Percentiles rank a stretch among this genome's conserved stretches.
phyloP scores from a whole-genome alignment of 345 rosid species.

The Aurinia saxatilis region DNA sequence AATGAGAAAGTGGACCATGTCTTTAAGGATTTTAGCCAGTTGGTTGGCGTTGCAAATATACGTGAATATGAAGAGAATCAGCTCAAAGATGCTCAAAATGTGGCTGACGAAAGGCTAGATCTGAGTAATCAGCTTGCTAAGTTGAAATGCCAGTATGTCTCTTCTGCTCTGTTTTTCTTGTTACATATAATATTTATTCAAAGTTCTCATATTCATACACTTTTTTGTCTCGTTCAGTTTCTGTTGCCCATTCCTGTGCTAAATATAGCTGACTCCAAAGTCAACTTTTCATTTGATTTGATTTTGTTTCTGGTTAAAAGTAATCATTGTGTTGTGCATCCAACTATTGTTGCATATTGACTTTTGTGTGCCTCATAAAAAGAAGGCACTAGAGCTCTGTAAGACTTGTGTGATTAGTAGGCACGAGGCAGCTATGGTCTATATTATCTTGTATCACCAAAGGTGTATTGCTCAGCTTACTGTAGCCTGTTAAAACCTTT shows the following conservation, averaged over 20 bases:
- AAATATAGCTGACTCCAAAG: neutral
- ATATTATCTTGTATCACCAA: slow-evolving; percentile 7
- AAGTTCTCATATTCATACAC: neutral
- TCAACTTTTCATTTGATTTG: neutral
- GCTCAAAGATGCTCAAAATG: slow-evolving; percentile 77
- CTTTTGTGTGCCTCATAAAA: neutral
- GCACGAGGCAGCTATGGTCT: slow-evolving; percentile 1
- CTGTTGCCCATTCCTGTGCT: neutral
- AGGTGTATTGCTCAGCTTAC: neutral
- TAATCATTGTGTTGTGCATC: slow-evolving; percentile 1
- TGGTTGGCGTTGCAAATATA: slow-evolving; percentile 84
- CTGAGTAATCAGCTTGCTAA: slow-evolving; percentile 90
- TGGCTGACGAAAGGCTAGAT: slow-evolving; percentile 88
- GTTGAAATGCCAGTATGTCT: slow-evolving; percentile 91
- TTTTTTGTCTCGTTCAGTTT: slow-evolving; percentile 5
- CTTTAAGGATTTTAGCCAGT: slow-evolving; percentile 64
- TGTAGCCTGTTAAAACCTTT: neutral
- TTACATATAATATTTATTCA: neutral
- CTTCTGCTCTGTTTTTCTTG: slow-evolving; percentile 15
- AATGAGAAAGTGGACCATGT: slow-evolving; percentile 81
- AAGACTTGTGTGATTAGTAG: slow-evolving; percentile 3
- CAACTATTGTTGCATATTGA: slow-evolving; percentile 8
- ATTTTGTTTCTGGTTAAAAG: neutral
- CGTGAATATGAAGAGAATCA: slow-evolving; percentile 97
- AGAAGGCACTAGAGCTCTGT: slow-evolving; percentile 9